Conservation (phyloP, 306 rosid species). For the Senna tora region DNA sequence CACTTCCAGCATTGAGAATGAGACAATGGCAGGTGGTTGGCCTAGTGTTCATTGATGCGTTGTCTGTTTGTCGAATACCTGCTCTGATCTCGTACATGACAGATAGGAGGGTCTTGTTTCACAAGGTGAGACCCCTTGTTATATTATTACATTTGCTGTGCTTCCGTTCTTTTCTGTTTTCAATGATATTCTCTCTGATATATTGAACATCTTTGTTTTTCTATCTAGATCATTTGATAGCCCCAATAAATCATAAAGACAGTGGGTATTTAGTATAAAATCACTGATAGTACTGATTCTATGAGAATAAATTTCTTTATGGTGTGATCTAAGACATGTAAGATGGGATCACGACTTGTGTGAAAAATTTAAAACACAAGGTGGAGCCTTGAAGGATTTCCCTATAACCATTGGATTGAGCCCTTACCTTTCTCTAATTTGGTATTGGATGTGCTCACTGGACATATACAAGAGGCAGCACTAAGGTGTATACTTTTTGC, state of each 20-base stretch:
- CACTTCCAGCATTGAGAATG: conserved; percentile 81
- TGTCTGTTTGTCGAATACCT: conserved; percentile 80
- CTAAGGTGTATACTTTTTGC: too few species aligned
- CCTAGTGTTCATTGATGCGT: conserved; percentile 81
- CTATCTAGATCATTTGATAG: background rate
- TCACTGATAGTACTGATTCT: background rate
- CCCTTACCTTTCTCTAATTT: too few species aligned
- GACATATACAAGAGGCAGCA: too few species aligned
- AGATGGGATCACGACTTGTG: too few species aligned
- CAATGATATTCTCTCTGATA: conserved; percentile 13
- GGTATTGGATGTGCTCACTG: too few species aligned
- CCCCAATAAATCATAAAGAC: background rate
- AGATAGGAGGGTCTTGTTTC: conserved; percentile 61
- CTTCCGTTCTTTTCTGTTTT: conserved; percentile 16
- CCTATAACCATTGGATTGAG: too few species aligned
- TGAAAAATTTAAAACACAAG: too few species aligned
- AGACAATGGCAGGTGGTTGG: conserved; percentile 88
- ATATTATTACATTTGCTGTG: background rate
- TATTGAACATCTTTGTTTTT: background rate
- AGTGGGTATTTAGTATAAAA: background rate
- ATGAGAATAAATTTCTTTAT: background rate
- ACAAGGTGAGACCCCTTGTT: conserved; percentile 59
- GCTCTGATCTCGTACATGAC: conserved; percentile 64
- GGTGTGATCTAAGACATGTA: background rate
- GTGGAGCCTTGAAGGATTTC: too few species aligned